Evolutionary conservation across 2,329 filamentous ascomycete species (phyloP), one percentile per base, ranked within the genome.

Genomic region (Pseudogymnoascus sp.): DNA sequence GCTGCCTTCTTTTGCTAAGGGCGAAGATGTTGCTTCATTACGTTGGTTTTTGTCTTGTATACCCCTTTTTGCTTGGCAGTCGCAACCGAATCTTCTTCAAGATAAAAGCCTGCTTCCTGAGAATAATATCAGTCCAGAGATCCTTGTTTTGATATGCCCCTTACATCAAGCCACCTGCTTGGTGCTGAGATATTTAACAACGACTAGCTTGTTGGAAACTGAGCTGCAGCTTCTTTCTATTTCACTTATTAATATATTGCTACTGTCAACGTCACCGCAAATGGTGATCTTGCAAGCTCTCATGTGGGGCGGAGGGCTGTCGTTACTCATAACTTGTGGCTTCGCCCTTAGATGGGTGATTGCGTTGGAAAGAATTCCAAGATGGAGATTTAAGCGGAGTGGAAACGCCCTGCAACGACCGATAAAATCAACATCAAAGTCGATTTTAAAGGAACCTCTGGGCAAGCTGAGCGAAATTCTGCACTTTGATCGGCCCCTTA

Each of bases 171-270:
- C 86, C 31, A 78, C 96, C 23, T 86, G 90, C 71, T 80, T 83
- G 31, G 85, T 90, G 31, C 75, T 97, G 63, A 86, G 90, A 70
- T 87, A 90, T 72, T 81, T 97, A 66, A 93, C 93, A 1, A 93
- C 91, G 0, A 96, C 92, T 1, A 97, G 93, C 75, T 81, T 97
- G 45, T 80, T 97, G 61, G 84, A 89, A 1, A 87, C 95, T 4
- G 95, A 99, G 75, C 81, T 97, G 45, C 91, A 97, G 70, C 80
- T 99, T 8, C 82, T 97, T 14, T 93, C 93, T 0, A 84, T 89
- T 40, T 86, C 86, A 1, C 80, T 99, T 12, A 88, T 97, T 70
- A 91, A 96, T 71, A 77, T 97, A 12, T 78, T 96, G 0, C 74
- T 96, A 1, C 83, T 96, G 66, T 86, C 92, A 0, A 78, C 79